Evolutionary conservation across 2,329 filamentous ascomycete species (phyloP).

Genomic region (Aureobasidium sp.): DNA sequence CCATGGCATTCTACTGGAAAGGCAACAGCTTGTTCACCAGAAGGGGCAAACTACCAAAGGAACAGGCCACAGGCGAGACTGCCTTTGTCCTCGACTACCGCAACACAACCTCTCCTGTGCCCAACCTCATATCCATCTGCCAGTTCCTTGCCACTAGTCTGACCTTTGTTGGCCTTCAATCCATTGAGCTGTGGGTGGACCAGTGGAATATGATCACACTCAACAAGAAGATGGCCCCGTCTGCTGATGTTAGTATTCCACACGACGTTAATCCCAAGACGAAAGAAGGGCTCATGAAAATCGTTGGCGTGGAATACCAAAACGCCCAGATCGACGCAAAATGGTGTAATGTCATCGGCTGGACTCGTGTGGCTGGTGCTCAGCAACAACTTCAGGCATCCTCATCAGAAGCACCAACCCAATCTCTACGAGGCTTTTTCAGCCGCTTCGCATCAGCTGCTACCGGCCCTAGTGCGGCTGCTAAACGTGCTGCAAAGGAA

Average conservation of each 20-base stretch:
- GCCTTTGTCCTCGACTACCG: constrained; percentile 94
- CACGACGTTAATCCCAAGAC: constrained; percentile 73
- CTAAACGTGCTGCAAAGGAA: constrained; percentile 50
- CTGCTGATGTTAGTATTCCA: constrained; percentile 62
- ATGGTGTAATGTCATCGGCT: constrained; percentile 81
- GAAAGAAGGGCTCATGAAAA: constrained; percentile 79
- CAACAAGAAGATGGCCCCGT: constrained; percentile 77
- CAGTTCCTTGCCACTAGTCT: constrained; percentile 93
- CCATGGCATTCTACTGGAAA: constrained; percentile 99
- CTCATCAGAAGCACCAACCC: constrained; percentile 21
- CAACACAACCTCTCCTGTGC: constrained; percentile 77
- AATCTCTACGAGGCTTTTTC: constrained; percentile 71
- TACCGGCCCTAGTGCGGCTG: constrained; percentile 39
- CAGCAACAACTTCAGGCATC: constrained; percentile 14
- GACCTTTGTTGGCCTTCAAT: constrained; percentile 85
- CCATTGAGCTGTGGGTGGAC: constrained; percentile 85
- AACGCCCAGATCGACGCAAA: constrained; percentile 86
- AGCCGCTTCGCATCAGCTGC: constrained; percentile 57
- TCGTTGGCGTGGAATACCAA: constrained; percentile 70
- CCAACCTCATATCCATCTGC: constrained; percentile 74
- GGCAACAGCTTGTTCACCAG: constrained; percentile 95
- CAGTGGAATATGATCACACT: constrained; percentile 72
- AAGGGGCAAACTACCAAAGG: constrained; percentile 63
- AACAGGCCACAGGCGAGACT: constrained; percentile 56
- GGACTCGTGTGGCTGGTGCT: constrained; percentile 47